A percentile compares a stretch with the other conserved stretches of the same genome.
These are phyloP conservation scores for Rugiboletus extremiorientalis DNA, from an alignment of 1,284 basidiomycete genomes.

Conservation along the genomic window DNA sequence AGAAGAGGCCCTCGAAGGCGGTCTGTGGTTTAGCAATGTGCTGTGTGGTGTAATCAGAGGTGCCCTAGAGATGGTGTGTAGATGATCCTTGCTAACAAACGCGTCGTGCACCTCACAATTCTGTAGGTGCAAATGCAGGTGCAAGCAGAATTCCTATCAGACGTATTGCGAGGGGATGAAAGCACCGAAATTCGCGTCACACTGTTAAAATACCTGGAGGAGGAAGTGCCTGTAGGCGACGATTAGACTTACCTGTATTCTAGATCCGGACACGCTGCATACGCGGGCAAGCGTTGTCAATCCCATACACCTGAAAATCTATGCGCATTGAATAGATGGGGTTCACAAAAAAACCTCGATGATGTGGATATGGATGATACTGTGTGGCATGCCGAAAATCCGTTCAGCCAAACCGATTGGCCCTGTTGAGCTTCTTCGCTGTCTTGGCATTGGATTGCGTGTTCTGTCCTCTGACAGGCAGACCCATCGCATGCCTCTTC, in stretches of 20 bases:
- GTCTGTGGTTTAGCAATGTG: conserved; percentile 96
- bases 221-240: conserved; percentile 85
- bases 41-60: conserved; percentile 93
- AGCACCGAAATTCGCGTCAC: conserved; percentile 92
- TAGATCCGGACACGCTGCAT: conserved; percentile 6
- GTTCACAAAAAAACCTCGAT: neutral
- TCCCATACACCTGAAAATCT: neutral
- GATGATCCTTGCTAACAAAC: neutral
- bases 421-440: conserved; percentile 81
- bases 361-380: conserved; percentile 11
- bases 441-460: conserved; percentile 86
- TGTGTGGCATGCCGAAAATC: conserved; percentile 7
- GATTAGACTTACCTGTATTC: conserved; percentile 49
- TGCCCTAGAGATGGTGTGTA: conserved; percentile 91
- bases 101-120: conserved; percentile 14
- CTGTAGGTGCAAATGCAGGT: conserved; percentile 95
- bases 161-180: conserved; percentile 91
- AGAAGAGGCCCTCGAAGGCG: conserved; percentile 87
- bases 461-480: conserved; percentile 89
- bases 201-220: conserved; percentile 90
- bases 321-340: neutral
- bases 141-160: conserved; percentile 86
- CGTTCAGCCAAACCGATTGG: conserved; percentile 48
- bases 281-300: neutral
- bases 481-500: conserved; percentile 81